Evolutionary conservation across 2,329 filamentous ascomycete genomes (phyloP), one percentile per base, ranked within the genome.

Genomic region (Paecilomyces niveus): DNA sequence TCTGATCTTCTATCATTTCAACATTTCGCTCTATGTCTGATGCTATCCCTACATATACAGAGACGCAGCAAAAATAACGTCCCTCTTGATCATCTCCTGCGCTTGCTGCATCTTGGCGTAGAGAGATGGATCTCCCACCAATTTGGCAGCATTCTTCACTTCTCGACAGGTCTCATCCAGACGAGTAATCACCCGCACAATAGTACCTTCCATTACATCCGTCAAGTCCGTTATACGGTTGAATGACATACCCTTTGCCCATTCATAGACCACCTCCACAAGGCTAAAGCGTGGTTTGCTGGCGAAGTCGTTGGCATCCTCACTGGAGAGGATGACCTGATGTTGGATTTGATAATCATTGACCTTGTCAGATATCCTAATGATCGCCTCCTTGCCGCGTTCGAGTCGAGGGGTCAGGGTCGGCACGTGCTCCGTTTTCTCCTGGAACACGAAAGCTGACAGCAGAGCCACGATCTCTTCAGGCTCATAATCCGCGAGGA

Each of bases 231-330:
- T 97, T 65, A 99, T 99, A 64, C 94, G 93, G 76, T 95, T 96
- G 81, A 99, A 99, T 56, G 90, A 93, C 91, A 97, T 97, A 26
- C 94, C 94, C 54, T 91, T 82, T 9, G 94, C 94, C 94, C 94
- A 99, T 74, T 99, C 94, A 72, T 97, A 97, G 33, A 99, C 95
- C 0, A 99, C 94, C 74, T 99, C 94, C 72, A 96, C 92, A 58
- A 99, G 83, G 1, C 93, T 94, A 71, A 99, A 99, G 9, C 93
- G 84, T 1, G 92, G 91, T 57, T 88, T 83, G 60, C 86, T 91
- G 35, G 90, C 89, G 69, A 97, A 97, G 74, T 97, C 93, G 68
- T 95, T 96, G 59, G 88, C 89, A 70, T 97, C 93, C 57, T 97
- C 93, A 1, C 88, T 83, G 0, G 89, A 90, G 59, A 96, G 85